These are phyloP conservation scores for Spathaspora jeffriesii DNA, from an alignment of 1,139 yeast genomes.

Conservation along the genomic window DNA sequence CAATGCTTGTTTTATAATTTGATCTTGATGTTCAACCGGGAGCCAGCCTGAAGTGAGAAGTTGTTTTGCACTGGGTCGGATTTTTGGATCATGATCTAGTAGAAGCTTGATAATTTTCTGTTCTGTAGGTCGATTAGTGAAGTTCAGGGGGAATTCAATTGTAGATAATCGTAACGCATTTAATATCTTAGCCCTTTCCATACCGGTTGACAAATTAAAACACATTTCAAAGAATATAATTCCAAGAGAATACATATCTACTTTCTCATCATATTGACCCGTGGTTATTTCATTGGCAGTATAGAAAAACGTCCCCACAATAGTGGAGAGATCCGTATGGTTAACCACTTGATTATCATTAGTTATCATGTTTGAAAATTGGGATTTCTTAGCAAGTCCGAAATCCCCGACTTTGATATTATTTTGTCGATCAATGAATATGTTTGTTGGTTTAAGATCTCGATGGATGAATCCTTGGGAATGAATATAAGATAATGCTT, in stretches of 20 bases:
- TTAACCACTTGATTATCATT: constrained; percentile 38
- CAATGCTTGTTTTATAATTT: constrained; percentile 83
- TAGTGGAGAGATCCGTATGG: constrained; percentile 73
- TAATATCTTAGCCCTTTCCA: constrained; percentile 84
- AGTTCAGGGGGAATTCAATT: constrained; percentile 69
- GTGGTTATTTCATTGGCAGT: constrained; percentile 87
- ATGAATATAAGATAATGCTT: constrained; percentile 90
- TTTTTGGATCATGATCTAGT: constrained; percentile 74
- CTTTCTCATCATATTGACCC: constrained; percentile 85
- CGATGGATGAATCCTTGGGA: constrained; percentile 94
- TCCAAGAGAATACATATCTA: constrained; percentile 95
- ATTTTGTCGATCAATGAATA: constrained; percentile 87
- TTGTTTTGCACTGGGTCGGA: constrained; percentile 77
- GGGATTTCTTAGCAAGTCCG: constrained; percentile 87
- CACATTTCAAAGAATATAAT: constrained; percentile 96
- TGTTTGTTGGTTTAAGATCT: constrained; percentile 93
- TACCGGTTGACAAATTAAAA: constrained; percentile 77
- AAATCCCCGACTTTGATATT: constrained; percentile 96
- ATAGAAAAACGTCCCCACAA: constrained; percentile 90
- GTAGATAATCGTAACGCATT: constrained; percentile 58
- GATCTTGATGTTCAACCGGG: constrained; percentile 90
- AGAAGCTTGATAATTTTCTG: constrained; percentile 63
- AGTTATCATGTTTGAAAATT: constrained; percentile 41
- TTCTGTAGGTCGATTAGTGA: constrained; percentile 50
- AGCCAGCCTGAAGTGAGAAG: constrained; percentile 78